phyloP scores from a whole-genome alignment of 495 filamentous ascomycete genomes.

The Xylaria scruposa region DNA sequence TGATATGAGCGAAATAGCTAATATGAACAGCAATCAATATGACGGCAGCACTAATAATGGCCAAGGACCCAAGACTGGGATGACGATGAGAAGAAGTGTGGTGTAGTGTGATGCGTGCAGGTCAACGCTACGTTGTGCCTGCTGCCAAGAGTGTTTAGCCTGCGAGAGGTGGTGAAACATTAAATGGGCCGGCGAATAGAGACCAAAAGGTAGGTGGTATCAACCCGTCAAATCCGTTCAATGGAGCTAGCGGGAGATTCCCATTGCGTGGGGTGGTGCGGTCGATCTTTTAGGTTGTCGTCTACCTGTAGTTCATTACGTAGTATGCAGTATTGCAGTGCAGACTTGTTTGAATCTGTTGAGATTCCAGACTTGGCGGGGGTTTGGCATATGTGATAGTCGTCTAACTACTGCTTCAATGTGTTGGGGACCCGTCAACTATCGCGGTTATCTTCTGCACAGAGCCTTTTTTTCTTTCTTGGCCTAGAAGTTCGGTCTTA shows the following conservation, averaged over 20 bases:
- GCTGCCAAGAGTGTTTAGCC: constrained; percentile 24
- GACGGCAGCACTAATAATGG: constrained; percentile 4
- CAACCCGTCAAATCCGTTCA: constrained; percentile 14
- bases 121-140: neutral
- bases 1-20: neutral
- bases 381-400: neutral
- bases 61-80: constrained; percentile 3
- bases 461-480: neutral
- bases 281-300: neutral
- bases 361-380: neutral
- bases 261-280: constrained; percentile 7
- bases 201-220: neutral
- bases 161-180: neutral
- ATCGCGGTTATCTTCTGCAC: neutral
- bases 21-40: constrained; percentile 15
- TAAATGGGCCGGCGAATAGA: constrained; percentile 12
- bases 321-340: neutral
- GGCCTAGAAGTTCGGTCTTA: neutral
- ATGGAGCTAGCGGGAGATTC: constrained; percentile 2
- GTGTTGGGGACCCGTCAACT: neutral
- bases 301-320: neutral
- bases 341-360: constrained; percentile 5
- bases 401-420: neutral
- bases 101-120: neutral
- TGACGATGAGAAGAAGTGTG: neutral